phyloP scores from a whole-genome alignment of 441 rosid species.

The Codiaeum variegatum region DNA sequence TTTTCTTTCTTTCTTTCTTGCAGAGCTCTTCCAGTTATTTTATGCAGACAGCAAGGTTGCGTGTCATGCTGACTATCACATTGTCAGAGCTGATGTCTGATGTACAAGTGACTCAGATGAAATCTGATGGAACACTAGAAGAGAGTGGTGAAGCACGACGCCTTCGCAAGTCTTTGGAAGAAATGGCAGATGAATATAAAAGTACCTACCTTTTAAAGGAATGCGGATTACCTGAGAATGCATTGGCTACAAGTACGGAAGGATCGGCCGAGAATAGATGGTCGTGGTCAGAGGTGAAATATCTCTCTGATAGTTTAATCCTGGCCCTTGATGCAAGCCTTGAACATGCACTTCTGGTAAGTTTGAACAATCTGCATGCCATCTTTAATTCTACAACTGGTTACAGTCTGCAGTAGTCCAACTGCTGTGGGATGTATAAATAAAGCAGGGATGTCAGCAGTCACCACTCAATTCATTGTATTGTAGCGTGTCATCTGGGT shows the following conservation, averaged over 20 bases:
- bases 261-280: conserved; percentile 62
- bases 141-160: conserved; percentile 97
- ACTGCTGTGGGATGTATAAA: background rate
- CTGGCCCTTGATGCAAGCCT: conserved; percentile 97
- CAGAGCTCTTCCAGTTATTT: conserved; percentile 87
- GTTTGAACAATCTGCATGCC: conserved; percentile 18
- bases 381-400: background rate
- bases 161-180: conserved; percentile 85
- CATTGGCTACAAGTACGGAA: conserved; percentile 52
- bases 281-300: conserved; percentile 90
- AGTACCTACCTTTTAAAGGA: conserved; percentile 61
- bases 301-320: conserved; percentile 75
- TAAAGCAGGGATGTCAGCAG: background rate
- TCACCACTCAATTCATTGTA: background rate
- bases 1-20: conserved; percentile 39
- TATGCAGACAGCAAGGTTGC: conserved; percentile 91
- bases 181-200: conserved; percentile 87
- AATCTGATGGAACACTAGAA: conserved; percentile 86
- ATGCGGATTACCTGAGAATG: conserved; percentile 78
- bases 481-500: background rate
- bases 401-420: background rate
- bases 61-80: conserved; percentile 95
- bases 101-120: conserved; percentile 97
- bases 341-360: conserved; percentile 95
- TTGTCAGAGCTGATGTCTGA: conserved; percentile 97